Conservation (phyloP, 108 stramenopile genomes). For the Aurantiochytrium sp. region DNA sequence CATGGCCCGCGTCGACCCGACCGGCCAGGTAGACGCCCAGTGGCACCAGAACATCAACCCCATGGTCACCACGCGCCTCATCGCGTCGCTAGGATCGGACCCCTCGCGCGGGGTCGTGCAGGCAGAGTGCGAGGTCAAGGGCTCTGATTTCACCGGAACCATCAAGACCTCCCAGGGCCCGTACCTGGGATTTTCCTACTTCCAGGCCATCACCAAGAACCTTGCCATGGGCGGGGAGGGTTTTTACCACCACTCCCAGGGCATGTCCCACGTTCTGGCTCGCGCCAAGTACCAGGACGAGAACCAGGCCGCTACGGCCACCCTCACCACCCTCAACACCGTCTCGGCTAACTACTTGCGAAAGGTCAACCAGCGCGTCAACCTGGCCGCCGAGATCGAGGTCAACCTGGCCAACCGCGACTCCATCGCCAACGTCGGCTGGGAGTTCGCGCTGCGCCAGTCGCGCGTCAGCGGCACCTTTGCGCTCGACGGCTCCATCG, state of each 20-base stretch:
- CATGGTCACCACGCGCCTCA: not conserved
- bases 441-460: constrained; percentile 29
- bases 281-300: constrained; percentile 31
- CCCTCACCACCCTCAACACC: constrained; percentile 14
- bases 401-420: constrained; percentile 12
- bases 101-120: not conserved
- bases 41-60: constrained; percentile 21
- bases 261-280: not conserved
- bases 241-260: constrained; percentile 3
- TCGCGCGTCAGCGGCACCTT: not conserved
- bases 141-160: not conserved
- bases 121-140: constrained; percentile 15
- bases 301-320: not conserved
- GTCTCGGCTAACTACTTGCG: constrained; percentile 28
- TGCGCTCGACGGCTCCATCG: not conserved
- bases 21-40: constrained; percentile 23
- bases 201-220: constrained; percentile 21
- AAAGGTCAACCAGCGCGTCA: not conserved
- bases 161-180: constrained; percentile 26
- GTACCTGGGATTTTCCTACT: not conserved
- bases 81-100: not conserved
- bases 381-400: constrained; percentile 7
- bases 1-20: not conserved
- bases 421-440: constrained; percentile 17
- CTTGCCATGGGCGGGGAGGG: constrained; percentile 25